Conservation (phyloP, 1,284 basidiomycete genomes). For the Pseudozyma thailandica region DNA sequence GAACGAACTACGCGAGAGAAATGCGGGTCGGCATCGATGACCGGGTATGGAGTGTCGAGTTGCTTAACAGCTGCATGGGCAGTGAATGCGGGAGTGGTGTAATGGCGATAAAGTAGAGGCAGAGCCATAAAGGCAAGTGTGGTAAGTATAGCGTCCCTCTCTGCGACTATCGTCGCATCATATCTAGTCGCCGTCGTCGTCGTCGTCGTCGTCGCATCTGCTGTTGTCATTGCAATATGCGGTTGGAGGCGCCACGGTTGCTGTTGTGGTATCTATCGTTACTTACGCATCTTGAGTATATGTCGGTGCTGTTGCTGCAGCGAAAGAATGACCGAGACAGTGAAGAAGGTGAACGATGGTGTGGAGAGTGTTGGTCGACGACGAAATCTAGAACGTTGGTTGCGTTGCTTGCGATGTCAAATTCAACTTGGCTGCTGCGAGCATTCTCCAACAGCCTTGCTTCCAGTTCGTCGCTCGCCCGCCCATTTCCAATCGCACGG, state of each 20-base stretch:
- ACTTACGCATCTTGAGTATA: conserved; percentile 37
- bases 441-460: conserved; percentile 1
- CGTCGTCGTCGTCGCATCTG: not conserved
- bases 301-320: conserved; percentile 2
- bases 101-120: too few relatives aligned
- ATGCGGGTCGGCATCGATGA: conserved; percentile 86
- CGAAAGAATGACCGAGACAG: not conserved
- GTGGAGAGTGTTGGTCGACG: conserved; percentile 4
- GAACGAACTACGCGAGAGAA: conserved; percentile 86
- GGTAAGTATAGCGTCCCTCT: too few relatives aligned
- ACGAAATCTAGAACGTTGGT: conserved; percentile 2
- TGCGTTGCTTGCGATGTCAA: too few relatives aligned
- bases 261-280: not conserved
- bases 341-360: not conserved
- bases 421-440: not conserved
- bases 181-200: too few relatives aligned
- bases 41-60: conserved; percentile 62
- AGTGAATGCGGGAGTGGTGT: too few relatives aligned
- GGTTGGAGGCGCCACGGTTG: not conserved
- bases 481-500: conserved; percentile 24
- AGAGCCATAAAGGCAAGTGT: too few relatives aligned
- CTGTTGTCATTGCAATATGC: not conserved
- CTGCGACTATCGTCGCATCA: not conserved
- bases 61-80: conserved; percentile 47
- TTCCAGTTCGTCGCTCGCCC: not conserved